phyloP scores from a whole-genome alignment of 768 basidiomycete genomes.

The Lactifluus volemus region DNA sequence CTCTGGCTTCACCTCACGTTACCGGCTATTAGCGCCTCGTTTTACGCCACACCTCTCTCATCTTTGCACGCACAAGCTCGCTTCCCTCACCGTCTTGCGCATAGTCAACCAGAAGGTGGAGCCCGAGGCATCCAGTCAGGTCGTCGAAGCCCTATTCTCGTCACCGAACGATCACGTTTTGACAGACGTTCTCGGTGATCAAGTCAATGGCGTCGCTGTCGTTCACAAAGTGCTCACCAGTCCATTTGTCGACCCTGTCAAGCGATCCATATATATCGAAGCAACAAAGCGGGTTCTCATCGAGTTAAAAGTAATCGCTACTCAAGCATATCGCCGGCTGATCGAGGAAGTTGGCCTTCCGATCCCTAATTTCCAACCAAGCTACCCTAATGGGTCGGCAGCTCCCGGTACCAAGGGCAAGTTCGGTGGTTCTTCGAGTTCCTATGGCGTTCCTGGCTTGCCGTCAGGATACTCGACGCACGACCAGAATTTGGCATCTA shows the following conservation, averaged over 20 bases:
- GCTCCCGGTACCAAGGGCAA: conserved; percentile 56
- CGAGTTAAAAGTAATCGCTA: conserved; percentile 87
- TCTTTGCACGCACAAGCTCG: conserved; percentile 95
- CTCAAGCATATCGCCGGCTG: conserved; percentile 86
- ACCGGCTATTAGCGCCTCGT: conserved; percentile 87
- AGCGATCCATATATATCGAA: conserved; percentile 66
- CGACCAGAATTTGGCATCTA: conserved; percentile 79
- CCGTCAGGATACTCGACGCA: conserved; percentile 75
- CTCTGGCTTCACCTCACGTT: conserved; percentile 91
- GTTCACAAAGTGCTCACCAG: conserved; percentile 90
- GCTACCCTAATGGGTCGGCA: conserved; percentile 54
- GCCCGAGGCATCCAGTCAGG: conserved; percentile 74
- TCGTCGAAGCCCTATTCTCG: conserved; percentile 87
- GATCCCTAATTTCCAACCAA: conserved; percentile 79
- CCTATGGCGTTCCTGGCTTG: conserved; percentile 63
- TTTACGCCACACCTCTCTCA: conserved; percentile 96
- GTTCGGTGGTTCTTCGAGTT: conserved; percentile 37
- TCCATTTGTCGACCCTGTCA: conserved; percentile 65
- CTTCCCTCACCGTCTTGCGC: conserved; percentile 87
- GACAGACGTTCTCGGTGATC: conserved; percentile 90
- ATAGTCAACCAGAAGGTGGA: conserved; percentile 97
- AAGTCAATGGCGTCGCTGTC: conserved; percentile 91
- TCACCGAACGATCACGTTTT: conserved; percentile 84
- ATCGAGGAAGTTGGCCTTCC: conserved; percentile 93
- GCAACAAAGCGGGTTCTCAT: conserved; percentile 87